These are phyloP conservation scores for Globisporangium yorkense DNA, from an alignment of 352 stramenopile genomes.

Conservation along the genomic window DNA sequence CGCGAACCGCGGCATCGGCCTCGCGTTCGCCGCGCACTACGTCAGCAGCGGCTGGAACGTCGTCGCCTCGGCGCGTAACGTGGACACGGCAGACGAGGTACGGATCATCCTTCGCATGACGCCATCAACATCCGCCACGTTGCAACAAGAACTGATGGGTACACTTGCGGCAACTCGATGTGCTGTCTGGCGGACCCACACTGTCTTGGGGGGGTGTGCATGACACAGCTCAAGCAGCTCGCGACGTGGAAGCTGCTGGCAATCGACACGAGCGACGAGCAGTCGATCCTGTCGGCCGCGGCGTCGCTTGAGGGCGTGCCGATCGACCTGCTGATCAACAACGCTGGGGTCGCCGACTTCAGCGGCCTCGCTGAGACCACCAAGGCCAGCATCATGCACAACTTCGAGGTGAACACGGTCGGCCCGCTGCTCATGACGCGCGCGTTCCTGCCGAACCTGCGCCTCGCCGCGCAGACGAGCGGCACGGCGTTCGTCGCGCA, in stretches of 20 bases:
- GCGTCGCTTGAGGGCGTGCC: slow-evolving; percentile 28
- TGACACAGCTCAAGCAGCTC: slow-evolving; percentile 22
- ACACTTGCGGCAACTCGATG: too few relatives aligned
- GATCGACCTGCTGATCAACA: slow-evolving; percentile 76
- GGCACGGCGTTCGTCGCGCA: slow-evolving; percentile 47
- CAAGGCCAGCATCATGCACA: slow-evolving; percentile 45
- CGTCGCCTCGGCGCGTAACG: slow-evolving; percentile 17
- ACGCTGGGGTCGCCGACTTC: slow-evolving; percentile 36
- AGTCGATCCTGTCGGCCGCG: slow-evolving; percentile 36
- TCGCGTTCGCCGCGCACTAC: slow-evolving; percentile 28
- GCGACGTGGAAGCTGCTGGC: slow-evolving; percentile 38
- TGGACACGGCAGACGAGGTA: slow-evolving; percentile 13
- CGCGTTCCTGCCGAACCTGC: slow-evolving; percentile 49
- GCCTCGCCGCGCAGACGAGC: slow-evolving; percentile 24
- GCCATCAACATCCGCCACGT: too few relatives aligned
- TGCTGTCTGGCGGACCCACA: too few relatives aligned
- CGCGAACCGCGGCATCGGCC: slow-evolving; percentile 26
- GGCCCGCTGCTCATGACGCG: slow-evolving; percentile 59
- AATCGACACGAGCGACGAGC: slow-evolving; percentile 48
- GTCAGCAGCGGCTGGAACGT: slow-evolving; percentile 24
- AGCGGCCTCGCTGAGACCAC: slow-evolving; percentile 29
- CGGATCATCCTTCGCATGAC: neutral
- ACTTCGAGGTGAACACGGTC: slow-evolving; percentile 75
- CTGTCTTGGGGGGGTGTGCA: too few relatives aligned
- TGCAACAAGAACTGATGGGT: neutral